Evolutionary conservation across 352 stramenopile species (phyloP).

Genomic region (Phytopythium litorale): DNA sequence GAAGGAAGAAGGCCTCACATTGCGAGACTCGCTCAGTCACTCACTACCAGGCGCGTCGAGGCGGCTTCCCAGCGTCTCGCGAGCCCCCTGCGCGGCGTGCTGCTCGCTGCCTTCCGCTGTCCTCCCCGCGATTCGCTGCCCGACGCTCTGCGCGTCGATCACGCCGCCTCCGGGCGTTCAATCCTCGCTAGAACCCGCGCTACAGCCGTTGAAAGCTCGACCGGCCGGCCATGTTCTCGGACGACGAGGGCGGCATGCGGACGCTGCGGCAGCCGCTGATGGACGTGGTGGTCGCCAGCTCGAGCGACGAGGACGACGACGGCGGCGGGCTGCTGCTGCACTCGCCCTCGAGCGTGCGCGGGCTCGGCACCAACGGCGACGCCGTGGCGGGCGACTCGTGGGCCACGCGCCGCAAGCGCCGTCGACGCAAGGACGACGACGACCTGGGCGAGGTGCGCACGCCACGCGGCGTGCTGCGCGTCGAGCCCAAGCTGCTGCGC

Average conservation of each 20-base stretch:
- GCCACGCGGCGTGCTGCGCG: conserved; percentile 12
- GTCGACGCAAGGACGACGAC: conserved; percentile 37
- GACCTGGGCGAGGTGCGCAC: conserved; percentile 30
- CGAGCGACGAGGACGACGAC: conserved; percentile 17
- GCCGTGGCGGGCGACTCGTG: conserved; percentile 7
- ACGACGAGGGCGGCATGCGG: conserved; percentile 20
- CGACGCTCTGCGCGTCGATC: not conserved
- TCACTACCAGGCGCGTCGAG: not conserved
- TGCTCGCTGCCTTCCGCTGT: not conserved
- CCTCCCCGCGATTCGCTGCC: not conserved
- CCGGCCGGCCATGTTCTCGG: conserved; percentile 18
- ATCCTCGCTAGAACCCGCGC: not conserved
- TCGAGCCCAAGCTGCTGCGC: conserved; percentile 28
- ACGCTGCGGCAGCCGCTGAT: conserved; percentile 35
- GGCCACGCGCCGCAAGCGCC: conserved; percentile 21
- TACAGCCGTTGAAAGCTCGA: not conserved
- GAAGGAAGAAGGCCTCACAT: not conserved
- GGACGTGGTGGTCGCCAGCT: conserved; percentile 6
- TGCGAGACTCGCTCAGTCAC: not conserved
- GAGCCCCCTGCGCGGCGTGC: not conserved
- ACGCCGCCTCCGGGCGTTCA: not conserved
- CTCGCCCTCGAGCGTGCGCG: conserved; percentile 10
- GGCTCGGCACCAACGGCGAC: conserved; percentile 14
- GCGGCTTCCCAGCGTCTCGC: too few relatives aligned
- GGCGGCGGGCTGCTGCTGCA: conserved; percentile 15